Evolutionary conservation across 441 rosid species (phyloP), one percentile per base, ranked within the genome.

Genomic region (Syzygium malaccense): DNA sequence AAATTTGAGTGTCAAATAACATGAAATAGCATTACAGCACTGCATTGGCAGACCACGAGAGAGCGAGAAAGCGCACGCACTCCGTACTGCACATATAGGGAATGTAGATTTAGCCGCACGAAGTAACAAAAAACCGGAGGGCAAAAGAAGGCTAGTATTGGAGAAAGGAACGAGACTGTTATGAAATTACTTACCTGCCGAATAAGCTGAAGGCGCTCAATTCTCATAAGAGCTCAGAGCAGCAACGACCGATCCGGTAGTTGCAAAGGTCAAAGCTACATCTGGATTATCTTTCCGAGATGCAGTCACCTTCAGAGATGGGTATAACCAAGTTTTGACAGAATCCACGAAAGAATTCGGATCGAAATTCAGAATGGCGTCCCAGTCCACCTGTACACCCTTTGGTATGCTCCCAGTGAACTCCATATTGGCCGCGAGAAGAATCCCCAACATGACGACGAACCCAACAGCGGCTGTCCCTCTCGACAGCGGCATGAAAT

Each of bases 401-500:
- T 94, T 90, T 0, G 98, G 99, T 55, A 97, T 96, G 91, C 90
- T 86, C 89, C 93, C 99, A 23, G 93, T 90, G 88, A 96, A 96
- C 92, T 96, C 98, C 99, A 97, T 97, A 89, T 97, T 96, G 89
- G 99, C 99, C 57, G 98, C 98, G 30, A 97, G 96, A 86, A 96
- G 93, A 91, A 98, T 92, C 87, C 99, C 99, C 23, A 96, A 95
- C 92, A 98, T 90, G 58, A 95, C 99, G 51, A 92, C 90, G 68
- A 96, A 96, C 84, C 99, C 99, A 55, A 98, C 98, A 87, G 88
- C 96, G 56, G 99, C 98, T 83, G 98, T 94, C 51, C 99, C 99
- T 94, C 99, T 96, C 62, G 99, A 94, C 87, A 98, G 91, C n/a
- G 99, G 99, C 99, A 96, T 98, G 91, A 98, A 98, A 90, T 96